Base-by-base conservation (phyloP, 2,329 filamentous ascomycete genomes). In the Neocatenulostroma microsporum region DNA sequence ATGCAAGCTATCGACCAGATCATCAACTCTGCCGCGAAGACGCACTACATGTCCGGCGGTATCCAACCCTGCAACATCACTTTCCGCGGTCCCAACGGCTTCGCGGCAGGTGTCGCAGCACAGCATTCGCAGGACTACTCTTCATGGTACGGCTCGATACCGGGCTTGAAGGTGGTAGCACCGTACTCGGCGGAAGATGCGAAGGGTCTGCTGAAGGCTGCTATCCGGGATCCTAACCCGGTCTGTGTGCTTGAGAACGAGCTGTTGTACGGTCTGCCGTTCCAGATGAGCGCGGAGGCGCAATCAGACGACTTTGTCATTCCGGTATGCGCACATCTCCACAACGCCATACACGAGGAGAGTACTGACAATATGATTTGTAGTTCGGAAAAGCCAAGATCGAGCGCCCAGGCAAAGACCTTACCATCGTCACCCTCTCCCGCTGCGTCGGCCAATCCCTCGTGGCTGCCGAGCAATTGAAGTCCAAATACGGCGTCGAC, bases 1-100 rank as follows among this genome's bases (percentile, higher is more conserved):
- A 98, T 98, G 91, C 91, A 98, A 73, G 86, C 91, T 62, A 98
- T 98, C 67, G 91, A 98, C 66, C 91, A 98, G 67, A 85, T 98
- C 62, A 88, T 98, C 78, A 98, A 98, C 80, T 96, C 89, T 32
- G 91, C 74, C 55, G 91, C 87, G 61, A 98, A 98, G 77, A 98
- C 91, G 39, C 89, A 98, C 61, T 98, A 98, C 76, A 98, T 98
- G 91, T 96, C 91, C 48, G 91, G 91, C 57, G 91, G 91, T 66
- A 96, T 95, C 66, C 91, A 98, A 70, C 91, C 91, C 56, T 98
- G 91, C 73, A 96, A 96, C 74, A 89, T 98, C 69, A 96, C 91
- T 54, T 98, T 98, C 82, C 88, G 91, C 63, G 91, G 91, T 37
- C 91, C 91, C 68, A 98, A 98, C 70, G 91, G 91, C 58, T 98